Percentiles rank a stretch among this genome's conserved stretches.
Evolutionary conservation across 495 filamentous ascomycete genomes (phyloP).

Genomic region (Talaromyces nanjingensis): DNA sequence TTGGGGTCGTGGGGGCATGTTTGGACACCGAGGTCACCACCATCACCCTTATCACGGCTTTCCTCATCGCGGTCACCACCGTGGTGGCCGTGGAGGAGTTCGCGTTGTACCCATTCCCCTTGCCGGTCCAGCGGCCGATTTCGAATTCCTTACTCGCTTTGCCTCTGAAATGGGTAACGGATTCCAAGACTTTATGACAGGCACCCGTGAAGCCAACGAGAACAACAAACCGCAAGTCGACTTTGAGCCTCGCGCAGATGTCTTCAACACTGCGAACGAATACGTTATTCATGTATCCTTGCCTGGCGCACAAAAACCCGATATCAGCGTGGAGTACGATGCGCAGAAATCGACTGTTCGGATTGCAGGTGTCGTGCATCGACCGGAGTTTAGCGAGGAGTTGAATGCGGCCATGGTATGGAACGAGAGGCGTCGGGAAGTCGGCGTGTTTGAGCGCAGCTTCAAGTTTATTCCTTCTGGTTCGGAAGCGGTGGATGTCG

Average conservation of each 20-base stretch:
- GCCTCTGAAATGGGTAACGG: neutral
- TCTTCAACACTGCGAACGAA: conserved; percentile 58
- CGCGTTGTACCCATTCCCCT: neutral
- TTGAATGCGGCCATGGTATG: conserved; percentile 58
- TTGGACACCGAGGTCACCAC: neutral
- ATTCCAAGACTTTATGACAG: neutral
- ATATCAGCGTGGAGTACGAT: conserved; percentile 71
- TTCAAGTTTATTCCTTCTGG: conserved; percentile 48
- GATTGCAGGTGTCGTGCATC: conserved; percentile 63
- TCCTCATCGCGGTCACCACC: neutral
- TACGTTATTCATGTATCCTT: conserved; percentile 67
- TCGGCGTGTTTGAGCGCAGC: conserved; percentile 68
- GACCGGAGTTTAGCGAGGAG: conserved; percentile 60
- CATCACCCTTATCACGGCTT: conserved; percentile 1
- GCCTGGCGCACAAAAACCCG: conserved; percentile 70
- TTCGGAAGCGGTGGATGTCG: conserved; percentile 52
- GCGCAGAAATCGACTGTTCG: conserved; percentile 55
- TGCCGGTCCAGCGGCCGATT: neutral
- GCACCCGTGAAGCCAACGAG: neutral
- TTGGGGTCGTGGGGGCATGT: neutral
- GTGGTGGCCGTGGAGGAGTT: neutral
- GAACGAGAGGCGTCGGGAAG: conserved; percentile 52
- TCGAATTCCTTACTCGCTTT: neutral
- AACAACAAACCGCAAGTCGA: conserved; percentile 25
- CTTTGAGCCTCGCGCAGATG: conserved; percentile 61